Evolutionary conservation across 805 yeast species (phyloP).

Genomic region (Saccharomyces mikatae): DNA sequence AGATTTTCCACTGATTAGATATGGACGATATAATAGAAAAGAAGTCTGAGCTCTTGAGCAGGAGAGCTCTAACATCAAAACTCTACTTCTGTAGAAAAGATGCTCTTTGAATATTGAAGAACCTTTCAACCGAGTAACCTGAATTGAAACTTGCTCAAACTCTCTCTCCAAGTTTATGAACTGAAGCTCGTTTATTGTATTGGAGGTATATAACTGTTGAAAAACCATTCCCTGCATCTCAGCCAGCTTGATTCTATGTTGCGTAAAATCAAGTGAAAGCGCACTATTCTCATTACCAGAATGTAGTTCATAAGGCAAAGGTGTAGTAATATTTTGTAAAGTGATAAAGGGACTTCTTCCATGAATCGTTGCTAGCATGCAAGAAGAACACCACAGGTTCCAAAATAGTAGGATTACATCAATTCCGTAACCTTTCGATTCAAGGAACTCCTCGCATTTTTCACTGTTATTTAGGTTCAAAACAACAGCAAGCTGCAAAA

Average conservation of each 20-base stretch:
- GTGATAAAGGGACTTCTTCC: slow-evolving; percentile 3
- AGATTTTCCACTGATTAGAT: not conserved
- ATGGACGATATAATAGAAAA: slow-evolving; percentile 3
- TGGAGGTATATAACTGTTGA: not conserved
- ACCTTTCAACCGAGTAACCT: not conserved
- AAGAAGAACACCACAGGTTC: slow-evolving; percentile 6
- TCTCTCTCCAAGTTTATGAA: not conserved
- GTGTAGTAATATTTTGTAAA: slow-evolving; percentile 1
- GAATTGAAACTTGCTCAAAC: not conserved
- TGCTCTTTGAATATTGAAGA: not conserved
- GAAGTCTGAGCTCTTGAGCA: slow-evolving; percentile 2
- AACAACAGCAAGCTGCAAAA: slow-evolving; percentile 2
- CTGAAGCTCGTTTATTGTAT: not conserved
- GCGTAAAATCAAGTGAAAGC: slow-evolving; percentile 2
- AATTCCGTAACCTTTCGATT: not conserved
- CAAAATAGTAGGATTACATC: slow-evolving; percentile 3
- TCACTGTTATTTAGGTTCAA: not conserved
- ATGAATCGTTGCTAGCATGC: slow-evolving; percentile 3
- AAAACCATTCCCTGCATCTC: slow-evolving; percentile 1
- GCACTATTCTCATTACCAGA: not conserved
- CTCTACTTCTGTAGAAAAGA: slow-evolving; percentile 1
- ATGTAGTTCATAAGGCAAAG: not conserved
- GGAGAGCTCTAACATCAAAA: slow-evolving; percentile 3
- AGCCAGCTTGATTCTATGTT: slow-evolving; percentile 1
- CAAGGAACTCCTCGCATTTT: not conserved